phyloP scores from a whole-genome alignment of 2,329 filamentous ascomycete genomes.

The Lasiodiplodia citricola region DNA sequence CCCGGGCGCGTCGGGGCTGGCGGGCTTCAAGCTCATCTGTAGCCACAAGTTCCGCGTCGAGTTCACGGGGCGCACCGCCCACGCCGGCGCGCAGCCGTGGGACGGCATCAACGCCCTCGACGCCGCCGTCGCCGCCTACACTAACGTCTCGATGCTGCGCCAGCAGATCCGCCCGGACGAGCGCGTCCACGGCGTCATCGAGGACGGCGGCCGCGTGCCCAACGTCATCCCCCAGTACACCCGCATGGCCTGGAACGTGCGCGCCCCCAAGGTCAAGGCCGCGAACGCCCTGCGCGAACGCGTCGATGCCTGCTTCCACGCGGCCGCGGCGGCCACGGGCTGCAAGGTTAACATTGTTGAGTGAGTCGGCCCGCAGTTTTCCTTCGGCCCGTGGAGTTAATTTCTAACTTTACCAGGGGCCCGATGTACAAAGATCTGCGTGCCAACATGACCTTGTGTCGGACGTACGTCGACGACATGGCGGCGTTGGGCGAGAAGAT shows the following conservation, averaged over 20 bases:
- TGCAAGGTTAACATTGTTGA: conserved; percentile 41
- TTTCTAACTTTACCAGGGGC: conserved; percentile 32
- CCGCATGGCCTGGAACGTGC: conserved; percentile 48
- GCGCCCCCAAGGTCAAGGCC: conserved; percentile 41
- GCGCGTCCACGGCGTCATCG: conserved; percentile 46
- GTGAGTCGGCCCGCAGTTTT: conserved; percentile 33
- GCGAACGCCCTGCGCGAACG: conserved; percentile 37
- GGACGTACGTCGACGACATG: conserved; percentile 54
- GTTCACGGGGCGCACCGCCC: conserved; percentile 40
- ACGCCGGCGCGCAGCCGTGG: conserved; percentile 48
- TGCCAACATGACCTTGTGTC: conserved; percentile 53
- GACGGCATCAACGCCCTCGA: conserved; percentile 49
- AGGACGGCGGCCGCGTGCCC: conserved; percentile 43
- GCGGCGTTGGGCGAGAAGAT: conserved; percentile 45
- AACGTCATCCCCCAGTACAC: conserved; percentile 51
- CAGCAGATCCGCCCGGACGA: conserved; percentile 46
- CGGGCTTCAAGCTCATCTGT: conserved; percentile 29
- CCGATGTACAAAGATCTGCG: conserved; percentile 54
- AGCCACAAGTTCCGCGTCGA: conserved; percentile 28
- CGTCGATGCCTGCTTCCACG: conserved; percentile 43
- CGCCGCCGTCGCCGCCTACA: conserved; percentile 45
- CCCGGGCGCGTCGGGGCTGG: conserved; percentile 31
- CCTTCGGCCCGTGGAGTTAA: not conserved
- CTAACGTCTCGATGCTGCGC: conserved; percentile 38
- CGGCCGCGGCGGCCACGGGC: conserved; percentile 30